phyloP scores from a whole-genome alignment of 345 rosid species.

The Ceriops tagal region DNA sequence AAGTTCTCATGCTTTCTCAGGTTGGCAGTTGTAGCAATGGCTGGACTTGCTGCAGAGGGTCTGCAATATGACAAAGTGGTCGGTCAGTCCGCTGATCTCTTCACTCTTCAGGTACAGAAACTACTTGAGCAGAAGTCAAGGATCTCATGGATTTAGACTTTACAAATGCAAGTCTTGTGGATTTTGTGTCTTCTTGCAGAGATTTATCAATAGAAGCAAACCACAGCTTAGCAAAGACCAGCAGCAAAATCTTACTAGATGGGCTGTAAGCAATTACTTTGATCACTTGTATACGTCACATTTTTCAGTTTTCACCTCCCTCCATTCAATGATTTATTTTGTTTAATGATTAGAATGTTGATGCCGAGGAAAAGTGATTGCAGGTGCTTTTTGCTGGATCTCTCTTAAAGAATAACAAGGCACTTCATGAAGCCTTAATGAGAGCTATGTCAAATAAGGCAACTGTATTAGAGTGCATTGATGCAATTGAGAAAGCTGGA shows the following conservation, averaged over 20 bases:
- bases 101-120: constrained; percentile 75
- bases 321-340: neutral
- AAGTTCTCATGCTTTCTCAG: constrained; percentile 31
- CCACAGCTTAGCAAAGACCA: constrained; percentile 75
- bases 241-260: constrained; percentile 94
- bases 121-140: neutral
- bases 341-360: neutral
- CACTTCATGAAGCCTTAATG: constrained; percentile 66
- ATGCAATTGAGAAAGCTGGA: constrained; percentile 65
- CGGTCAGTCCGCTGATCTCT: constrained; percentile 97
- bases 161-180: neutral
- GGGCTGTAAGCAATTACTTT: constrained; percentile 67
- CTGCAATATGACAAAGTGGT: constrained; percentile 83
- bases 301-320: too few species aligned
- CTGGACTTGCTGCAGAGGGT: constrained; percentile 95
- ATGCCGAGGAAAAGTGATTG: constrained; percentile 11
- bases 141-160: neutral
- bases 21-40: constrained; percentile 86
- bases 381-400: constrained; percentile 84
- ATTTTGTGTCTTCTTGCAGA: constrained; percentile 34
- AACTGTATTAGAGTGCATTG: constrained; percentile 70
- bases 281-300: neutral
- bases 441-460: constrained; percentile 75
- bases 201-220: constrained; percentile 82
- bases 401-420: constrained; percentile 72